These are phyloP conservation scores for Torulaspora globosa DNA, from an alignment of 1,139 yeast species.

Conservation along the genomic window DNA sequence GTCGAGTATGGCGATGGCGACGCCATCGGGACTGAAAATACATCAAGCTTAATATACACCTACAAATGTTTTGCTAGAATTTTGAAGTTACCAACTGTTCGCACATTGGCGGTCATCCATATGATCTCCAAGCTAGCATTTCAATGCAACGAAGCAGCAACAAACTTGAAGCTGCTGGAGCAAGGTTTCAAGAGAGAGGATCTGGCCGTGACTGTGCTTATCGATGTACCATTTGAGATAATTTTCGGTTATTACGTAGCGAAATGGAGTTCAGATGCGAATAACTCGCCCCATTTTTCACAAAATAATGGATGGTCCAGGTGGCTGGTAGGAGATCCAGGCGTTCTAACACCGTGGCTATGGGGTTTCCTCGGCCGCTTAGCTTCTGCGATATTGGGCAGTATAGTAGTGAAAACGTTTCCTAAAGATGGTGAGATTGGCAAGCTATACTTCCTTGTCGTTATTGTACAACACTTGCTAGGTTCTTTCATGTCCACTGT, in stretches of 20 bases:
- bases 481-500: constrained; percentile 92
- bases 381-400: constrained; percentile 70
- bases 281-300: constrained; percentile 10
- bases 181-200: constrained; percentile 93
- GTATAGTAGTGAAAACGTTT: constrained; percentile 64
- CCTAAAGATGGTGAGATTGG: constrained; percentile 49
- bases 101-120: constrained; percentile 67
- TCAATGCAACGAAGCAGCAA: constrained; percentile 94
- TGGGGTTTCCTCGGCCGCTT: constrained; percentile 84
- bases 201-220: constrained; percentile 82
- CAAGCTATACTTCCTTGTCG: constrained; percentile 54
- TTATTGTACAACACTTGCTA: constrained; percentile 75
- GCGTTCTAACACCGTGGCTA: constrained; percentile 79
- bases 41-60: constrained; percentile 43
- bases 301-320: constrained; percentile 23
- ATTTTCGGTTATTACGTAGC: constrained; percentile 95
- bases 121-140: constrained; percentile 84
- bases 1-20: constrained; percentile 24
- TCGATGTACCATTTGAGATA: constrained; percentile 95
- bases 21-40: constrained; percentile 30
- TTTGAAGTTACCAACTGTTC: constrained; percentile 70
- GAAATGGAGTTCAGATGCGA: constrained; percentile 60
- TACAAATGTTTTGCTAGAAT: constrained; percentile 76
- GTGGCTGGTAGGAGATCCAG: constrained; percentile 31
- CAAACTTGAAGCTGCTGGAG: constrained; percentile 86